phyloP scores from a whole-genome alignment of 2,329 filamentous ascomycete species.

The Pseudocercospora musae region DNA sequence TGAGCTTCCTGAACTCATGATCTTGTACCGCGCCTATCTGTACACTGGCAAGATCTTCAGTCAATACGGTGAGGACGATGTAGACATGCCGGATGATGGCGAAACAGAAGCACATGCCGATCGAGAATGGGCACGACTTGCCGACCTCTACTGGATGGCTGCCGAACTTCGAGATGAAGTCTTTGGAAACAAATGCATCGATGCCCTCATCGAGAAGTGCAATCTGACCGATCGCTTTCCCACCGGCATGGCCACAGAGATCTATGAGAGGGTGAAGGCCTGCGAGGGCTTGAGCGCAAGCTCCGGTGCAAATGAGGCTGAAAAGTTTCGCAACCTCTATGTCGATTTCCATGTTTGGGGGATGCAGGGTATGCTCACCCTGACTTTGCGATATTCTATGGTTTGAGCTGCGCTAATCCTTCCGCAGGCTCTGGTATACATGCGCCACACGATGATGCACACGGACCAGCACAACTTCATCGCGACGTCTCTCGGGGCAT shows the following conservation, averaged over 20 bases:
- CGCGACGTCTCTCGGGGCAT: slow-evolving; percentile 7
- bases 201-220: slow-evolving; percentile 24
- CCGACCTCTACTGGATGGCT: slow-evolving; percentile 27
- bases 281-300: not conserved
- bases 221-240: slow-evolving; percentile 15
- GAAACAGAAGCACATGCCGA: slow-evolving; percentile 12
- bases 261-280: slow-evolving; percentile 12
- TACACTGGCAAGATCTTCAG: slow-evolving; percentile 23
- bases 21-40: slow-evolving; percentile 25
- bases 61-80: slow-evolving; percentile 12
- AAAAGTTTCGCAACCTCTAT: slow-evolving; percentile 20
- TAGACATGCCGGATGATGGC: slow-evolving; percentile 8
- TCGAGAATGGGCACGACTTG: slow-evolving; percentile 22
- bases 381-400: not conserved
- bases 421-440: slow-evolving; percentile 11
- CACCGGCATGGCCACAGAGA: slow-evolving; percentile 22
- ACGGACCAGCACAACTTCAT: slow-evolving; percentile 17
- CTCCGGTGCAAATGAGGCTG: not conserved
- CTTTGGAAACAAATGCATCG: slow-evolving; percentile 28
- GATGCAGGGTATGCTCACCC: slow-evolving; percentile 12
- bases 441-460: slow-evolving; percentile 21
- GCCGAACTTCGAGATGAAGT: slow-evolving; percentile 23
- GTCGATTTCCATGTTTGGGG: slow-evolving; percentile 28
- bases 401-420: not conserved
- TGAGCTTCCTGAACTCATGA: slow-evolving; percentile 16